Evolutionary conservation across 108 stramenopile genomes (phyloP).

Genomic region (Fistulifera pelliculosa): DNA sequence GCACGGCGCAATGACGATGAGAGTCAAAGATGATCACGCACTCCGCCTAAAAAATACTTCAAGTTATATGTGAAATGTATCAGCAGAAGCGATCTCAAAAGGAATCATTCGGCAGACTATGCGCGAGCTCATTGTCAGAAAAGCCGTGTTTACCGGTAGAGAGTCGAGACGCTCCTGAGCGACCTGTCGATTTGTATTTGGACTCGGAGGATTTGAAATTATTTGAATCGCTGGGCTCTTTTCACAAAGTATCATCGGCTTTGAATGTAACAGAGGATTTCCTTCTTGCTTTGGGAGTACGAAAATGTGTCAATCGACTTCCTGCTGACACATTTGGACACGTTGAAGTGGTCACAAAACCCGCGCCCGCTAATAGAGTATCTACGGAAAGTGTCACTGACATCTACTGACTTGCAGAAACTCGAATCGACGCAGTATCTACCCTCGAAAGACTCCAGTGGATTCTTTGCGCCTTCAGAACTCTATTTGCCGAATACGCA

Average conservation of each 20-base stretch:
- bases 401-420: conserved; percentile 43
- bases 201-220: conserved; percentile 57
- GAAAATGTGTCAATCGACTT: conserved; percentile 69
- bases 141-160: no score
- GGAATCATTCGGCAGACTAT: not conserved
- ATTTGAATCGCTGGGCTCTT: conserved; percentile 45
- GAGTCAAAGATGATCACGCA: not conserved
- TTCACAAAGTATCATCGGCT: conserved; percentile 34
- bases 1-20: not conserved
- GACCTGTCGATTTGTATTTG: conserved; percentile 51
- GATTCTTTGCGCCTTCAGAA: conserved; percentile 55
- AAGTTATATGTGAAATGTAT: not conserved
- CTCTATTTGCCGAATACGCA: conserved; percentile 22
- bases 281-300: conserved; percentile 52
- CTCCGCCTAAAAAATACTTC: not conserved
- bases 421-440: conserved; percentile 51
- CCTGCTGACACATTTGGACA: conserved; percentile 57
- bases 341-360: conserved; percentile 50
- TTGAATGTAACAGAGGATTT: conserved; percentile 48
- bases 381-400: conserved; percentile 45
- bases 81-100: not conserved
- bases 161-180: not conserved
- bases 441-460: conserved; percentile 45
- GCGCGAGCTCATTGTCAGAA: not conserved
- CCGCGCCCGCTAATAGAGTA: conserved; percentile 71